Evolutionary conservation across 2,329 filamentous ascomycete species (phyloP), one percentile per base, ranked within the genome.

Genomic region (Acrocalymma vagum): DNA sequence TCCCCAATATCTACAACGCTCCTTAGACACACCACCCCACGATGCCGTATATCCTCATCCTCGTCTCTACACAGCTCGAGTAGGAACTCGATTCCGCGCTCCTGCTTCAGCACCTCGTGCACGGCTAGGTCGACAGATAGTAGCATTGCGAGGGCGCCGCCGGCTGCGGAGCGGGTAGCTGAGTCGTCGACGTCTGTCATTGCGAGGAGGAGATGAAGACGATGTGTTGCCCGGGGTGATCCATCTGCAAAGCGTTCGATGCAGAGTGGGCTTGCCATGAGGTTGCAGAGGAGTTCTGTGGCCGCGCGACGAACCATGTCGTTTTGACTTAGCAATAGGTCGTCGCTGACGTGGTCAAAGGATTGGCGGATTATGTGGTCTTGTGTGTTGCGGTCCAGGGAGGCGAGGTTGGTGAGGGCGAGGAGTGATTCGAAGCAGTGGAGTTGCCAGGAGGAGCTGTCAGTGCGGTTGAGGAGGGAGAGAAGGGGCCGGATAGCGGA

Each of bases 341-440:
- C 90, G 67, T 97, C 94, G 28, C 57, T 48, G 13, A 96, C 79
- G 14, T 83, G 82, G 1, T 83, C 67, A 82, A 90, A 95, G 1
- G 86, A 83, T 4, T 81, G 75, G 8, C 87, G 83, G 23, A 96
- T 83, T 33, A 96, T 92, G 11, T 80, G 76, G 23, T 80, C 77
- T 29, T 86, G 81, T 5, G 84, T 81, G 22, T 72, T 62, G 27
- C 86, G 80, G 37, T 92, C 86, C 33, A 75, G 68, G 0, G 90
- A 95, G 0, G 93, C 94, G 6, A 99, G 81, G 58, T 99, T 99
- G 0, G 94, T 97, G 23, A 99, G 81, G 0, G 94, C 93, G 67
- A 97, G 87, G 7, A 99, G 80, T 1, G 87, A 81, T 70, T 99
- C 94, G 55, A 97, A 99, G 0, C 88, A 85, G 0, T 94, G 91